Evolutionary conservation across 2,329 filamentous ascomycete species (phyloP).

Genomic region (Penicillium sp.): DNA sequence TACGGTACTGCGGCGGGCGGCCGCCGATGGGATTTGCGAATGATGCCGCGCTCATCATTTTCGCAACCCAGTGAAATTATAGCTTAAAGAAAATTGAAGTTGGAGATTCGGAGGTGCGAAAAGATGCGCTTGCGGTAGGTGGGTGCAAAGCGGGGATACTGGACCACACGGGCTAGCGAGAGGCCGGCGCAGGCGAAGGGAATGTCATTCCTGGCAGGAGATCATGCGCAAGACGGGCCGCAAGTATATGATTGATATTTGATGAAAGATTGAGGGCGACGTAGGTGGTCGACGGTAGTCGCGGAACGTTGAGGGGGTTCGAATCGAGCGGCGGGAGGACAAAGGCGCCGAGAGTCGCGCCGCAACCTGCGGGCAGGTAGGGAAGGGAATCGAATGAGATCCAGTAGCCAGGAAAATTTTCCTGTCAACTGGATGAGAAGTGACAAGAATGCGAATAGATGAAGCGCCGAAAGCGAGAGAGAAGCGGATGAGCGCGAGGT

Average conservation of each 20-base stretch:
- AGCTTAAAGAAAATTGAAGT: conserved; percentile 9
- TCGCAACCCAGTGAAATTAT: conserved; percentile 13
- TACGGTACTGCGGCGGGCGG: conserved; percentile 46
- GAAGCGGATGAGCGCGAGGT: conserved; percentile 19
- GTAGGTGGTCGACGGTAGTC: conserved; percentile 20
- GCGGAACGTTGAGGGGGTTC: conserved; percentile 27
- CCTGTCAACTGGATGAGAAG: conserved; percentile 20
- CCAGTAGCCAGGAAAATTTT: conserved; percentile 20
- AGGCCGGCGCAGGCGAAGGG: conserved; percentile 37
- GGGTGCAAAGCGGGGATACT: conserved; percentile 43
- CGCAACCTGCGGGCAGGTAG: conserved; percentile 24
- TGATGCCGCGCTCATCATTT: conserved; percentile 42
- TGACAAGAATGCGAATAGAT: conserved; percentile 15
- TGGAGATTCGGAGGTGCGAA: conserved; percentile 23
- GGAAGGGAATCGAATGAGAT: conserved; percentile 14
- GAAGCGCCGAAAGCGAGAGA: conserved; percentile 13
- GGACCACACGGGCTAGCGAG: conserved; percentile 43
- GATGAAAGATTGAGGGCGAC: conserved; percentile 21
- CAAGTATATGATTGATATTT: conserved; percentile 19
- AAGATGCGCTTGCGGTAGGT: conserved; percentile 35
- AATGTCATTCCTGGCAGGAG: conserved; percentile 42
- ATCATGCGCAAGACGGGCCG: conserved; percentile 25
- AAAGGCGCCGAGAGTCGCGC: conserved; percentile 27
- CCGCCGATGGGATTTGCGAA: conserved; percentile 35
- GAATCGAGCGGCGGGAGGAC: conserved; percentile 28